Conservation (phyloP, 2,329 filamentous ascomycete species). For the Ampelomyces quisqualis region DNA sequence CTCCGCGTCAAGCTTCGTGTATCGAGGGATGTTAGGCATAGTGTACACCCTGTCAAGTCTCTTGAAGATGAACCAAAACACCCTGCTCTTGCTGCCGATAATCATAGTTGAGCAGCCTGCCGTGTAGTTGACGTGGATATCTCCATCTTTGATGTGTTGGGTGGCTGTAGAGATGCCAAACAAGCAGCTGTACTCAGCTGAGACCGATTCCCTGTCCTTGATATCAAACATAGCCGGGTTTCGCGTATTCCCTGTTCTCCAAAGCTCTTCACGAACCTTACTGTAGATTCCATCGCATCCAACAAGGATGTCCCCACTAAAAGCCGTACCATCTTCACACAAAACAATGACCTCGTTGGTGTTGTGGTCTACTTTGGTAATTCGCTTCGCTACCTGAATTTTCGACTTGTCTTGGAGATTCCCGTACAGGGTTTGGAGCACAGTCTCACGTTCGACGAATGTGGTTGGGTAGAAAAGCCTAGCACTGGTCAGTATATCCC, state of each 20-base stretch:
- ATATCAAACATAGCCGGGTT: conserved; percentile 5
- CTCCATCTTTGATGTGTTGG: conserved; percentile 4
- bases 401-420: conserved; percentile 18
- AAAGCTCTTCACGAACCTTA: conserved; percentile 13
- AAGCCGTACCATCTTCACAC: conserved; percentile 10
- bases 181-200: conserved; percentile 15
- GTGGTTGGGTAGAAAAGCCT: conserved; percentile 10
- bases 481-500: not conserved
- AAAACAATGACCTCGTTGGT: conserved; percentile 9
- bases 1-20: conserved; percentile 38
- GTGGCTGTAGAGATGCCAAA: conserved; percentile 13
- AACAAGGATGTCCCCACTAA: conserved; percentile 12
- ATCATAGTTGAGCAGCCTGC: conserved; percentile 8
- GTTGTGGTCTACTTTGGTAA: conserved; percentile 9
- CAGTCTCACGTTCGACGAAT: conserved; percentile 15
- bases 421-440: conserved; percentile 12
- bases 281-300: conserved; percentile 19
- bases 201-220: conserved; percentile 6
- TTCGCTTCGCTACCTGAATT: conserved; percentile 7
- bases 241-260: conserved; percentile 8
- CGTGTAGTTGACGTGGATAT: conserved; percentile 8
- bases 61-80: conserved; percentile 36
- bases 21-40: conserved; percentile 29
- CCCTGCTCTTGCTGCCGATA: conserved; percentile 16
- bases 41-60: conserved; percentile 22